phyloP scores from a whole-genome alignment of 148 eudicot species.

The Hydrangea macrophylla region DNA sequence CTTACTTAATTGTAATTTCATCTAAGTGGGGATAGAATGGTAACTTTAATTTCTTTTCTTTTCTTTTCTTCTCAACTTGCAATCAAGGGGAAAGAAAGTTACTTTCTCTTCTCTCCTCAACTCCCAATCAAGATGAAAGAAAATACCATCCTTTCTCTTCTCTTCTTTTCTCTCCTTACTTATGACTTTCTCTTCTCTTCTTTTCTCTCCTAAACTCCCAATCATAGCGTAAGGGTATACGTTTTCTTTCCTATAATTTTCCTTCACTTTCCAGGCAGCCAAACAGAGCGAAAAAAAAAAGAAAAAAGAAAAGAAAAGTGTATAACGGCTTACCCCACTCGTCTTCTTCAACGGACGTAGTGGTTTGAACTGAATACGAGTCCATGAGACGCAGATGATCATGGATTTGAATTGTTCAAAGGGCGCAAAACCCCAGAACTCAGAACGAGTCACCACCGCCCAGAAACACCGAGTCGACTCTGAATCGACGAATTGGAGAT shows the following conservation, averaged over 20 bases:
- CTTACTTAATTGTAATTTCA: too few relatives aligned
- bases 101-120: too few relatives aligned
- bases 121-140: too few relatives aligned
- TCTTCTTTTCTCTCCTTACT: too few relatives aligned
- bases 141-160: too few relatives aligned
- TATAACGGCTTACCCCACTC: conserved; percentile 68
- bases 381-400: conserved; percentile 67
- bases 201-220: too few relatives aligned
- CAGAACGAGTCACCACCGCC: conserved; percentile 8
- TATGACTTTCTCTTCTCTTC: too few relatives aligned
- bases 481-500: not conserved
- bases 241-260: not conserved
- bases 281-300: not conserved
- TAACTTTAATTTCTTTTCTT: too few relatives aligned
- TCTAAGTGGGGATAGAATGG: too few relatives aligned
- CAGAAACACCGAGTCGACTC: not conserved
- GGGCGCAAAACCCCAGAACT: conserved; percentile 52
- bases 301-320: not conserved
- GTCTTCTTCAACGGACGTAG: conserved; percentile 49
- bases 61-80: too few relatives aligned
- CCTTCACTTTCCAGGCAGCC: not conserved
- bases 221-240: too few relatives aligned
- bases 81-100: too few relatives aligned
- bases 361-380: conserved; percentile 44
- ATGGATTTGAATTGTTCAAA: conserved; percentile 40